These are phyloP conservation scores for Physcia stellaris DNA, from an alignment of 495 filamentous ascomycete genomes.

Conservation along the genomic window DNA sequence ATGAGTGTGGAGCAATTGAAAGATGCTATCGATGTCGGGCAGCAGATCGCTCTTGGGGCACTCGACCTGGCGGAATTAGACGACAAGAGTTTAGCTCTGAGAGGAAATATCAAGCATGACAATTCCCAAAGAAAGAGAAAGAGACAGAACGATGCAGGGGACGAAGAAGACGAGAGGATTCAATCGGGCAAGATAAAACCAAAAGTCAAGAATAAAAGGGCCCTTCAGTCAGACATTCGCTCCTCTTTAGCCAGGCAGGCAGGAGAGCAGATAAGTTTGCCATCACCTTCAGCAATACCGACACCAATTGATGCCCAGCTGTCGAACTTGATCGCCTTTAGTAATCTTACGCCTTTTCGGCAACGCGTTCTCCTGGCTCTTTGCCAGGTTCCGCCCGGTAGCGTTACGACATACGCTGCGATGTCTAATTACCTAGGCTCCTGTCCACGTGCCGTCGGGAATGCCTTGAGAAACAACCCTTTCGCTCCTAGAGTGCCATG, in stretches of 20 bases:
- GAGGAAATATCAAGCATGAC: conserved; percentile 16
- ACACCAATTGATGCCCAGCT: conserved; percentile 2
- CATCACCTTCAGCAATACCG: not conserved
- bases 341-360: conserved; percentile 29
- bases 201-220: not conserved
- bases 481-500: conserved; percentile 40
- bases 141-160: not conserved
- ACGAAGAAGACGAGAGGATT: not conserved
- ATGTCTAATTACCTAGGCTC: conserved; percentile 46
- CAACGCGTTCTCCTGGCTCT: conserved; percentile 44
- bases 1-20: conserved; percentile 20
- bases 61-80: conserved; percentile 16
- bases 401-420: conserved; percentile 49
- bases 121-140: conserved; percentile 3
- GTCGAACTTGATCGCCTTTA: conserved; percentile 21
- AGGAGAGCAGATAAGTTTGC: too few species aligned
- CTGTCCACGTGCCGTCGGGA: conserved; percentile 61
- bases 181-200: not conserved
- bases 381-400: conserved; percentile 50
- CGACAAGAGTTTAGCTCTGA: conserved; percentile 15
- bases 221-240: too few species aligned
- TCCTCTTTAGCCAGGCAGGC: too few species aligned
- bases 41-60: conserved; percentile 17
- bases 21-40: conserved; percentile 15
- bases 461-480: conserved; percentile 49